Evolutionary conservation across 345 rosid genomes (phyloP).

Genomic region (Schrenkiella parvula): DNA sequence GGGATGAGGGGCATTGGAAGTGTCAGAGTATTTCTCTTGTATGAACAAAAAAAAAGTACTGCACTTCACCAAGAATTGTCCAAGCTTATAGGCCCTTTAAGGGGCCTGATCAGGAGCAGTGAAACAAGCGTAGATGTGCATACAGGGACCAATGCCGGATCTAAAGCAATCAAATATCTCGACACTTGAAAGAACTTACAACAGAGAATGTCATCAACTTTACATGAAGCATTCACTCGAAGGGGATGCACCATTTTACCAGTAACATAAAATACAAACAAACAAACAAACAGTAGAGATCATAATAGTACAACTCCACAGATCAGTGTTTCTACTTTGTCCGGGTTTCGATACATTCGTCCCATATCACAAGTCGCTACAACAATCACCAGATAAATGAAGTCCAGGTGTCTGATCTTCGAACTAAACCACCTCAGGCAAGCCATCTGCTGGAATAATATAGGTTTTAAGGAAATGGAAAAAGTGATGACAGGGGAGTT

Average conservation of each 20-base stretch:
- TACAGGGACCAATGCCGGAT: neutral
- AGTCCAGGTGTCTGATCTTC: constrained; percentile 36
- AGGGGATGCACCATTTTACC: constrained; percentile 29
- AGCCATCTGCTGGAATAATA: constrained; percentile 44
- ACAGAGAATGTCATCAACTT: constrained; percentile 23
- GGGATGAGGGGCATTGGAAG: too few relatives aligned
- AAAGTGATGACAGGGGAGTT: constrained; percentile 1
- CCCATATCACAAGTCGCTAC: constrained; percentile 26
- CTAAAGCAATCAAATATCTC: constrained; percentile 10
- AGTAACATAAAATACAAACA: constrained; percentile 18
- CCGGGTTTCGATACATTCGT: constrained; percentile 31
- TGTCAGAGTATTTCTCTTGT: too few relatives aligned
- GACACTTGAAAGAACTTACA: constrained; percentile 8
- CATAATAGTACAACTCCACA: constrained; percentile 22
- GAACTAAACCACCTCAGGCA: constrained; percentile 65
- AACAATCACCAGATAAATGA: constrained; percentile 29
- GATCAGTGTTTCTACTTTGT: constrained; percentile 13
- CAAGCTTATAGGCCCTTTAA: too few relatives aligned
- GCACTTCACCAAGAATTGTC: too few relatives aligned
- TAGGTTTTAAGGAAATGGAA: constrained; percentile 37
- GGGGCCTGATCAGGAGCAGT: too few relatives aligned
- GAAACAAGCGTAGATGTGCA: neutral
- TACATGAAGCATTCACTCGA: constrained; percentile 35
- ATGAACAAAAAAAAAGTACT: too few relatives aligned
- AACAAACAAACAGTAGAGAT: constrained; percentile 13